Conservation (phyloP, 768 basidiomycete genomes). For the Auricularia cornea region DNA sequence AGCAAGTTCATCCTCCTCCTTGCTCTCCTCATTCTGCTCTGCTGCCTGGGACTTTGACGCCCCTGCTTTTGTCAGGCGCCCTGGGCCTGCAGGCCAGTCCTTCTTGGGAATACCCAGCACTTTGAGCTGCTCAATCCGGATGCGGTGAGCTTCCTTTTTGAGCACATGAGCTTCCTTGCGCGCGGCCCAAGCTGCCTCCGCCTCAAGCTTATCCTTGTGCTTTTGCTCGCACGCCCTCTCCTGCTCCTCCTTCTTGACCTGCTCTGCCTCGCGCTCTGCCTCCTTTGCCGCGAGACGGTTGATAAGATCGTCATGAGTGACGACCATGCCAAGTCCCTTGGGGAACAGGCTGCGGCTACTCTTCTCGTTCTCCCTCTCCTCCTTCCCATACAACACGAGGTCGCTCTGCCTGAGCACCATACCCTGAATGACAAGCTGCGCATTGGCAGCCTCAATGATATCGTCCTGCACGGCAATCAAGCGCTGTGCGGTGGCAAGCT, state of each 20-base stretch:
- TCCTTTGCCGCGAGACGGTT: too few species aligned
- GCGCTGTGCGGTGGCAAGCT: conserved; percentile 8
- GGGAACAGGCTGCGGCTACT: conserved; percentile 8
- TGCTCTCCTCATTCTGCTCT: too few species aligned
- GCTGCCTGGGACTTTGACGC: too few species aligned
- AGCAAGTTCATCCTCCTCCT: too few species aligned
- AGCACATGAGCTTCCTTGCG: conserved; percentile 1
- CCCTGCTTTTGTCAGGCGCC: too few species aligned
- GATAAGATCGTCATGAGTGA: too few species aligned
- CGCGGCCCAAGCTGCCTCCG: neutral
- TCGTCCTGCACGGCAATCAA: conserved; percentile 8
- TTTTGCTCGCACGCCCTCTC: conserved; percentile 3
- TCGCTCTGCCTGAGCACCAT: conserved; percentile 9
- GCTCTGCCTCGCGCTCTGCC: neutral
- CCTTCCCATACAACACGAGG: conserved; percentile 12
- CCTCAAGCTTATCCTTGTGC: neutral
- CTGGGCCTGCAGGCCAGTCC: too few species aligned
- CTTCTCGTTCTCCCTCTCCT: conserved; percentile 12
- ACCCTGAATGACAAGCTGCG: conserved; percentile 16
- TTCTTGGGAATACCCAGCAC: too few species aligned
- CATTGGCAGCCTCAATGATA: conserved; percentile 12
- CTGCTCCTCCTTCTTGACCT: conserved; percentile 7
- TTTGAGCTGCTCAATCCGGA: too few species aligned
- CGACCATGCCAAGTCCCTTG: conserved; percentile 10
- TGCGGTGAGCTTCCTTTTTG: conserved; percentile 1